These are phyloP conservation scores for Pythium sp. DNA, from an alignment of 352 stramenopile genomes.

Conservation along the genomic window DNA sequence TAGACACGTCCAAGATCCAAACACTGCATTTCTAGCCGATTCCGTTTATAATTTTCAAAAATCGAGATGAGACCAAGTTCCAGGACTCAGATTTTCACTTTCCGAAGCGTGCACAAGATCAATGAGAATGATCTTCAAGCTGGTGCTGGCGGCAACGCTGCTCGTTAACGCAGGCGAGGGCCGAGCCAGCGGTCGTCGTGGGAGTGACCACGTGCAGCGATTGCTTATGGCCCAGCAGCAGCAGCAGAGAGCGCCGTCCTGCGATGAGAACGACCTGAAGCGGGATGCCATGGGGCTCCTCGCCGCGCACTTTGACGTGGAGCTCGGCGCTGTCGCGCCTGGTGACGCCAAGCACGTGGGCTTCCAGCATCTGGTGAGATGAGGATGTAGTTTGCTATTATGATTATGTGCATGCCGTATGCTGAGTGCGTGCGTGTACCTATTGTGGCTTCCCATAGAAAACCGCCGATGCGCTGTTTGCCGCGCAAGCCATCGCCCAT, in stretches of 20 bases:
- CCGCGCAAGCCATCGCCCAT: conserved; percentile 76
- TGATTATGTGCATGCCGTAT: not conserved
- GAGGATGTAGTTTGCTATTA: not conserved
- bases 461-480: conserved; percentile 70
- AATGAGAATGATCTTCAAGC: conserved; percentile 5
- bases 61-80: too few species aligned
- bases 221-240: not conserved
- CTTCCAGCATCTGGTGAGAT: conserved; percentile 76
- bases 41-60: too few species aligned
- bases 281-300: conserved; percentile 43
- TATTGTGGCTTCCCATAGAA: conserved; percentile 30
- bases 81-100: not conserved
- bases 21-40: too few species aligned
- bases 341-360: conserved; percentile 43
- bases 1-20: too few species aligned
- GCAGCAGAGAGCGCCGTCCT: conserved; percentile 14
- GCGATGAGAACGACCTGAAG: conserved; percentile 50
- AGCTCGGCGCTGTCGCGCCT: conserved; percentile 65
- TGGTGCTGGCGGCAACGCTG: not conserved
- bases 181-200: not conserved
- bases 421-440: not conserved
- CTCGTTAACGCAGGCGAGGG: not conserved
- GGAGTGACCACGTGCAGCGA: not conserved
- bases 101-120: not conserved
- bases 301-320: conserved; percentile 49